These are phyloP conservation scores for Sutorius eximius DNA, from an alignment of 1,284 basidiomycete genomes.

Conservation along the genomic window DNA sequence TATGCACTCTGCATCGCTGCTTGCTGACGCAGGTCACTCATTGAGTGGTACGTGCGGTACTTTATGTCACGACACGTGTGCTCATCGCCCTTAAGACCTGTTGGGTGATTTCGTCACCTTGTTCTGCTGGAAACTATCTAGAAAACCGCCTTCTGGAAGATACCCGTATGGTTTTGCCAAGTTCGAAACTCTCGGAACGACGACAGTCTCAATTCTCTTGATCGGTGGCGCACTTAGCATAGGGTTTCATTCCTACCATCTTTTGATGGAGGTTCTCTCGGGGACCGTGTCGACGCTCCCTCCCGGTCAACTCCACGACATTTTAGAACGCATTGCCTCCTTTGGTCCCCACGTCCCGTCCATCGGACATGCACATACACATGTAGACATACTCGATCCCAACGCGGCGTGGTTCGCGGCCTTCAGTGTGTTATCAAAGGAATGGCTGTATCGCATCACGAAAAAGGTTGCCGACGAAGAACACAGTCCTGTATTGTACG, in stretches of 20 bases:
- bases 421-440: constrained; percentile 79
- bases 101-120: constrained; percentile 92
- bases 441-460: constrained; percentile 90
- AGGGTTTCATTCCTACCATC: constrained; percentile 88
- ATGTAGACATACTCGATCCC: constrained; percentile 71
- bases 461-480: constrained; percentile 88
- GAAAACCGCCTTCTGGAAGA: constrained; percentile 70
- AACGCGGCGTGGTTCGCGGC: constrained; percentile 97
- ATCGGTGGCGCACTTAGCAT: constrained; percentile 89
- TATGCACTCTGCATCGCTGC: constrained; percentile 86
- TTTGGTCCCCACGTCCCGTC: constrained; percentile 54
- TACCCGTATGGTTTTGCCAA: constrained; percentile 93
- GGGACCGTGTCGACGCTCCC: constrained; percentile 58
- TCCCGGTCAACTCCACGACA: constrained; percentile 59
- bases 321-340: constrained; percentile 56
- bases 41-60: constrained; percentile 64
- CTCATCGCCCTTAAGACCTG: constrained; percentile 51
- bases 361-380: constrained; percentile 53
- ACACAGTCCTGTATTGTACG: constrained; percentile 85
- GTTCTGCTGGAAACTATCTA: constrained; percentile 87
- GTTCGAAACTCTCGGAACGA: constrained; percentile 91
- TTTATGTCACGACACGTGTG: neutral
- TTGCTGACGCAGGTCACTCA: constrained; percentile 97
- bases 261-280: constrained; percentile 68
- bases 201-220: constrained; percentile 80